Base-by-base conservation (phyloP, 441 rosid species). In the Aleurites moluccanus region DNA sequence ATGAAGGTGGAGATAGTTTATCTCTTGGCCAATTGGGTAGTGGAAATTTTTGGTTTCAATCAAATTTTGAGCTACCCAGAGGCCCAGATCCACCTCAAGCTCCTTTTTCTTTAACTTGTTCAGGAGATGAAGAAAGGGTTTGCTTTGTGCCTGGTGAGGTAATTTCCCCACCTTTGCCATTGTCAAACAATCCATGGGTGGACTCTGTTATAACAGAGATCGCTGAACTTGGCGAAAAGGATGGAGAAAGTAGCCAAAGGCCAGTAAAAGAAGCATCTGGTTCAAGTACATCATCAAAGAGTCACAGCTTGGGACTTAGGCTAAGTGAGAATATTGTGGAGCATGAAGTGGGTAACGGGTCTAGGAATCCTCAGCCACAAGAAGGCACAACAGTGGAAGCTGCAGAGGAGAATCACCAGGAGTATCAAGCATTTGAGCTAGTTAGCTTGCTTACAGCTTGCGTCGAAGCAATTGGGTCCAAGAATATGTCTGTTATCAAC, bases 391-490 rank as follows among this genome's bases (percentile, higher is more conserved):
- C 78, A 28, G 25, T 75, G 82, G 92, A 83, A 73, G 86, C 80
- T 63, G 81, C 71, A 38, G 86, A 79, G 56, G 85, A 80, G 78
- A 82, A 79, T 78, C 85, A 85, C 53, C 80, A 74, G n/a, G 85
- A 86, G 70, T 84, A 81, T 79, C 80, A 82, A 44, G 98, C 86
- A 40, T 83, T 91, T 44, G 98, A 95, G 90, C 90, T 95, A 44
- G 85, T 95, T 16, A 83, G 87, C 80, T 77, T 93, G 60, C 87
- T 95, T 16, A 84, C 87, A 1, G 89, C 89, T 42, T 89, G 95
- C 59, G 91, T 93, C 52, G 99, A 95, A 74, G 97, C 99, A 6
- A 91, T 95, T 79, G 87, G 89, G 50, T 73, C 92, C 25, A 88
- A 84, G 80, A 89, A 91, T 79, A 83, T 95, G 70, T 80, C 89